A percentile compares a stretch with the other conserved stretches of the same genome.
Evolutionary conservation across 306 rosid genomes (phyloP).

Genomic region (Astragalus membranaceus): DNA sequence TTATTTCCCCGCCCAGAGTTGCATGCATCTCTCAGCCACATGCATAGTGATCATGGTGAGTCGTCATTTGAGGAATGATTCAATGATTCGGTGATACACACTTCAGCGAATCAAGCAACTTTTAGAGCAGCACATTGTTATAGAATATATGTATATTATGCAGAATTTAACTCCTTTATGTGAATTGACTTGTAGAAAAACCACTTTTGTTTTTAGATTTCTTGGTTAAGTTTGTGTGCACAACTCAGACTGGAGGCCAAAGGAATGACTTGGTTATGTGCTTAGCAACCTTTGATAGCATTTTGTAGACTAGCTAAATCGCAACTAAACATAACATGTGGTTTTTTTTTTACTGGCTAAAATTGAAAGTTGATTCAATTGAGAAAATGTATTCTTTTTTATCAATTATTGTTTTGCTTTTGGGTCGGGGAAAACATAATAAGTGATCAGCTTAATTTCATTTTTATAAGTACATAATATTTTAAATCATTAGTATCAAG

Average conservation of each 20-base stretch:
- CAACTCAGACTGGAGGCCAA: too few species aligned
- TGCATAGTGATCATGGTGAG: slow-evolving; percentile 20
- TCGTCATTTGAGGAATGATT: slow-evolving; percentile 17
- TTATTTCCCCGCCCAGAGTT: slow-evolving; percentile 54
- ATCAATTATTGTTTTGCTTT: too few species aligned
- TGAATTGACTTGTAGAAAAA: background rate
- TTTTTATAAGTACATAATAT: too few species aligned
- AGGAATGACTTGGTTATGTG: background rate
- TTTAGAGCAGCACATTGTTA: slow-evolving; percentile 1
- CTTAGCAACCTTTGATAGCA: background rate
- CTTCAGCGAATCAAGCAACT: background rate
- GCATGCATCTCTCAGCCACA: slow-evolving; percentile 27
- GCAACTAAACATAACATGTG: too few species aligned
- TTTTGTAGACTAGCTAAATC: too few species aligned
- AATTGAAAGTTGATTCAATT: background rate
- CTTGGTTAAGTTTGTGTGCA: background rate
- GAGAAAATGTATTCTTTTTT: background rate
- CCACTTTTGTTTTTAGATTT: too few species aligned
- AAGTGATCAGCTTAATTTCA: too few species aligned
- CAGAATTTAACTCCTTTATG: background rate
- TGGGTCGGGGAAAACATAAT: too few species aligned
- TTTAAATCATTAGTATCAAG: too few species aligned
- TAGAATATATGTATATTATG: background rate
- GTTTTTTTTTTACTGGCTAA: too few species aligned
- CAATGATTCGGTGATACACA: slow-evolving; percentile 2